Evolutionary conservation across 2,329 filamentous ascomycete genomes (phyloP), one percentile per base, ranked within the genome.

Genomic region (Arachnomyces sp.): DNA sequence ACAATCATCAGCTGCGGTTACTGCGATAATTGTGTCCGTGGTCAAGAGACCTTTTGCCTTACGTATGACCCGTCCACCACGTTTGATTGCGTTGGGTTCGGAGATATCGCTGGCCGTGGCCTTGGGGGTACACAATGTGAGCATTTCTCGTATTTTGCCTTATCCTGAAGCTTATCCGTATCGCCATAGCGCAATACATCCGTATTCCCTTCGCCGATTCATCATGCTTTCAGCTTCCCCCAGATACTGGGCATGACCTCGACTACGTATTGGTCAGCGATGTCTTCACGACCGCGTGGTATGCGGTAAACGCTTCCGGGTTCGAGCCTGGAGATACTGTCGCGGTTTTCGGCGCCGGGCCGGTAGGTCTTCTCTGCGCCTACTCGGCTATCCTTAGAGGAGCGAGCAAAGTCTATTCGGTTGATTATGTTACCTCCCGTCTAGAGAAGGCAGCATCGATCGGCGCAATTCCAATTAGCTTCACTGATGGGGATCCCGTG

Each of bases 331-430:
- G 66, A 9, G 78, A 83, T 49, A 71, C 65, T 11, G 69, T 82
- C 2, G 78, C 76, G 1, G 70, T 82, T 2, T 82, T 81, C 43
- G 79, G 78, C 1, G 76, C 74, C 1, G 77, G 78, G 0, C 78
- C 79, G 0, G 77, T 82, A 1, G 79, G 79, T 1, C 56, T 82
- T 2, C 79, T 83, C 73, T 75, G 77, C 4, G 78, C 78, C 2
- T 82, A 83, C 58, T 78, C 73, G 0, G 79, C 72, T 1, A 57
- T 74, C 1, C 59, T 83, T 3, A 67, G 78, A 1, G 79, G 78
- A 1, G 80, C 79, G 1, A 74, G 69, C 7, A 68, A 63, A 6
- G 74, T 83, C 1, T 82, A 67, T 43, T 72, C 78, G 0, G 72
- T 84, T 3, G 80, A 84, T 46, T 69, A 73, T 14, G 77, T 82